phyloP scores from a whole-genome alignment of 2,329 filamentous ascomycete species.

The Neoascochyta sp. region DNA sequence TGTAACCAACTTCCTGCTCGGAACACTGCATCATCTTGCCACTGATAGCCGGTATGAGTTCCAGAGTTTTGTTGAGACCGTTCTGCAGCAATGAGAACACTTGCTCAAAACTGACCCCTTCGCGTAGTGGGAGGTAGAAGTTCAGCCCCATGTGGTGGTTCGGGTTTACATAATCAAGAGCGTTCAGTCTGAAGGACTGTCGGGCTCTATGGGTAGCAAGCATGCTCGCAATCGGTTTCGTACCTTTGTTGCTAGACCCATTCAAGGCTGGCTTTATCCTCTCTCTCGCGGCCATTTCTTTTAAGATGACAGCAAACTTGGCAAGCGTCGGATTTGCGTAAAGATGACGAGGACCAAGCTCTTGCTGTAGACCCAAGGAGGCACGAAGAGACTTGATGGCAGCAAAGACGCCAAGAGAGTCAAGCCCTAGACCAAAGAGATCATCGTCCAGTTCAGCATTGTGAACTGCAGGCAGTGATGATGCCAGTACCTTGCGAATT shows the following conservation, averaged over 20 bases:
- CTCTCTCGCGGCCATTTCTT: neutral
- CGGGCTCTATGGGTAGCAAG: conserved; percentile 15
- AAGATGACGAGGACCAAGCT: conserved; percentile 34
- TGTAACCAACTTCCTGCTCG: conserved; percentile 26
- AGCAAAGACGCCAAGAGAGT: conserved; percentile 30
- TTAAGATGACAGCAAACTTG: conserved; percentile 23
- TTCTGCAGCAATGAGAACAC: conserved; percentile 33
- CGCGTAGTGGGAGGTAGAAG: conserved; percentile 36
- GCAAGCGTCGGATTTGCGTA: conserved; percentile 31
- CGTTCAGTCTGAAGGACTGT: conserved; percentile 28
- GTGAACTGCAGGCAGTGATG: conserved; percentile 4
- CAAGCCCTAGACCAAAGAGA: conserved; percentile 32
- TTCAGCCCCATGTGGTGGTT: conserved; percentile 30
- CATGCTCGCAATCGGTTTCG: conserved; percentile 1
- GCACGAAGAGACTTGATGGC: conserved; percentile 32
- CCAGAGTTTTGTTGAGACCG: conserved; percentile 36
- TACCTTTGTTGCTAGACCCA: too few species aligned
- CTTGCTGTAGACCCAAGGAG: conserved; percentile 27
- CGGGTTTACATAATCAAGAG: conserved; percentile 34
- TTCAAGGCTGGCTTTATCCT: too few species aligned
- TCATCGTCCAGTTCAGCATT: conserved; percentile 22
- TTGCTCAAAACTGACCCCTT: conserved; percentile 22
- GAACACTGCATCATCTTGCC: conserved; percentile 36
- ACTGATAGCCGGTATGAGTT: conserved; percentile 37
- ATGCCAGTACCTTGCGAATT: conserved; percentile 8